Conservation (phyloP, 139 green algal species). For the Deuterostichococcus epilithicus region DNA sequence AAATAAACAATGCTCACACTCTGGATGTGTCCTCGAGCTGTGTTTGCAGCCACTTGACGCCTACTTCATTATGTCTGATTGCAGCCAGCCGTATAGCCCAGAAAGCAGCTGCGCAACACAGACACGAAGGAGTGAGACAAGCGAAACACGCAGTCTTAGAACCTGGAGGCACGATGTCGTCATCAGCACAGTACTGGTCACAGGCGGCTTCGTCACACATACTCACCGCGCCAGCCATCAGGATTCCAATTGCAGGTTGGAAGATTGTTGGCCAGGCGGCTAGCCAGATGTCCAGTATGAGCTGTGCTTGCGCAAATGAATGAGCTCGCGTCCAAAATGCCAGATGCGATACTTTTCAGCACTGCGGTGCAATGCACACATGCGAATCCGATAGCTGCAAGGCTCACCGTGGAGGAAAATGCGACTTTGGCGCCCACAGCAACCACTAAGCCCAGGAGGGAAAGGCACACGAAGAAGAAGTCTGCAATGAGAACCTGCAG, state of each 20-base stretch:
- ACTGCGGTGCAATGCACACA: background rate
- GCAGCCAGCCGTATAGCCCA: constrained; percentile 56
- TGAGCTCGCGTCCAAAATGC: background rate
- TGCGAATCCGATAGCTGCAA: background rate
- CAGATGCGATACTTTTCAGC: background rate
- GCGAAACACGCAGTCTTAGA: background rate
- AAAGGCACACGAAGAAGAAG: constrained; percentile 80
- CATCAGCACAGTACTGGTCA: background rate
- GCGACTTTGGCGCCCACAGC: constrained; percentile 44
- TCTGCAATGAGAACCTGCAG: constrained; percentile 79
- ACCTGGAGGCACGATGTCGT: background rate
- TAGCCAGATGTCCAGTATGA: constrained; percentile 66
- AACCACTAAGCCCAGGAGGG: constrained; percentile 63
- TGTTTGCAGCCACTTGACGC: too few relatives aligned
- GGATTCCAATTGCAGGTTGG: constrained; percentile 78
- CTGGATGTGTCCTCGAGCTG: too few relatives aligned
- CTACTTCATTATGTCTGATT: background rate
- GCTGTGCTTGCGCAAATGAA: constrained; percentile 12
- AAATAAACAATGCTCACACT: too few relatives aligned
- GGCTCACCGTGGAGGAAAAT: constrained; percentile 30
- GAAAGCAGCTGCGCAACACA: constrained; percentile 51
- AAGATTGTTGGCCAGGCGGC: constrained; percentile 75
- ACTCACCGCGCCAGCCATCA: constrained; percentile 76
- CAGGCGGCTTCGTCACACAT: background rate
- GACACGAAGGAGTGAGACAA: background rate